Base-by-base conservation (phyloP, 805 yeast genomes). In the Naumovozyma baii region DNA sequence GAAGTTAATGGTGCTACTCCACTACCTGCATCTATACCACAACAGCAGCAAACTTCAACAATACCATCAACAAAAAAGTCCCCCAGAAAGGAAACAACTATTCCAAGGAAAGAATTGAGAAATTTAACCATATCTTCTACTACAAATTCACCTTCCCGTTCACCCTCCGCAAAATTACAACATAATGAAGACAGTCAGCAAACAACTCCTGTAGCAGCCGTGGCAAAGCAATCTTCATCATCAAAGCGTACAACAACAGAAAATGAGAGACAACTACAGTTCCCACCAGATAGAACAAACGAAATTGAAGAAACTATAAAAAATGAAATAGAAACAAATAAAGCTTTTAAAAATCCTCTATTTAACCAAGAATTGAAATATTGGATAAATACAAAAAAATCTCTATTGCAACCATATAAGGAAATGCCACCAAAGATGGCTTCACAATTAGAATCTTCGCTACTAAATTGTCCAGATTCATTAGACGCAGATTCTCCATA, bases 391-490 rank as follows among this genome's bases (percentile, higher is more conserved):
- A 46, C 62, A 2, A 61, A 58, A 39, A 51, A 48, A 34, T 48
- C 48, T 4, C 31, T 59, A 13, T 37, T 55, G 35, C 62, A 59
- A 39, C 63, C 63, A 10, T 46, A 49, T 38, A 44, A 47, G 10
- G 55, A 53, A 31, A 52, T 61, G 58, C 52, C 62, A 17, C 43
- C 45, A 15, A 45, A 40, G 17, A 54, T 54, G 53, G 45, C 49
- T 17, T 42, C 58, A 26, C 61, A 58, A 49, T 67, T 90, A 48
- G 94, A 85, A 56, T 73, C 82, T 1, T 87, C 96, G 2, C 68
- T 85, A 43, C 67, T 84, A 49, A 83, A 83, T 52, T 86, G 96
- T 58, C 97, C 98, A 0, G 97, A 92, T 62, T 84, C 97, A 1
- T 73, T 79, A 42, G 94, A 90, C 57, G 80, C 94, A 2, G 96